Conservation (phyloP, 345 rosid genomes). For the Cardiospermum halicacabum region DNA sequence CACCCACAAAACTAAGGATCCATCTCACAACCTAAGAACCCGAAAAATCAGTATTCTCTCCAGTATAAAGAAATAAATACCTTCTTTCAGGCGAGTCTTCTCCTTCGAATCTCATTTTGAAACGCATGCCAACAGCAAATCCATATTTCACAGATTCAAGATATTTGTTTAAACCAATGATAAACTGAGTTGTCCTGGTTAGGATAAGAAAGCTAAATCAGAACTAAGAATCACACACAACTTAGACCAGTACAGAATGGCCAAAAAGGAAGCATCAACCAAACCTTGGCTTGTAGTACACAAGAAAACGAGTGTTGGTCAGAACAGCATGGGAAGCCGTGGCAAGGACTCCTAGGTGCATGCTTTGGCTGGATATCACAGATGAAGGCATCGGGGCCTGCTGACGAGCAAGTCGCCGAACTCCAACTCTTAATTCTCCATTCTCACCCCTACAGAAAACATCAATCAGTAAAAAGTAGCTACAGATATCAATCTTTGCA, state of each 20-base stretch:
- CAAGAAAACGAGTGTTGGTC: constrained; percentile 52
- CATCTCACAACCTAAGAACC: not conserved
- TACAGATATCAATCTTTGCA: constrained; percentile 3
- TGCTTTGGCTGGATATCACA: constrained; percentile 74
- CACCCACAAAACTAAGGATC: not conserved
- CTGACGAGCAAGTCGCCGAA: constrained; percentile 45
- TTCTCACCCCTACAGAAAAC: constrained; percentile 39
- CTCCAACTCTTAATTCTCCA: constrained; percentile 64
- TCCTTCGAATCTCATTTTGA: constrained; percentile 81
- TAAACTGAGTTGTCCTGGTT: constrained; percentile 64
- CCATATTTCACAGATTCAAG: constrained; percentile 40
- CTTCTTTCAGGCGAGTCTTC: constrained; percentile 73
- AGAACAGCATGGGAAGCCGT: constrained; percentile 72
- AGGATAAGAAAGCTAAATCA: constrained; percentile 7
- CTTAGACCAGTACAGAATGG: not conserved
- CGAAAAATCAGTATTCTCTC: not conserved
- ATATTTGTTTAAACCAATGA: constrained; percentile 55
- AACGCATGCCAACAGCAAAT: constrained; percentile 56
- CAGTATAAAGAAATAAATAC: constrained; percentile 24
- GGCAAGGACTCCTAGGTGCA: constrained; percentile 84
- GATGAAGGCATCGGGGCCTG: constrained; percentile 57
- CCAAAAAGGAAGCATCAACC: constrained; percentile 1
- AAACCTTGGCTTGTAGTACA: constrained; percentile 76
- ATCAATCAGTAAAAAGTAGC: constrained; percentile 5
- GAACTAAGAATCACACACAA: not conserved